A percentile compares a stretch with the other conserved stretches of the same genome.
Evolutionary conservation across 1,284 basidiomycete genomes (phyloP).

Genomic region (Fomes fomentarius): DNA sequence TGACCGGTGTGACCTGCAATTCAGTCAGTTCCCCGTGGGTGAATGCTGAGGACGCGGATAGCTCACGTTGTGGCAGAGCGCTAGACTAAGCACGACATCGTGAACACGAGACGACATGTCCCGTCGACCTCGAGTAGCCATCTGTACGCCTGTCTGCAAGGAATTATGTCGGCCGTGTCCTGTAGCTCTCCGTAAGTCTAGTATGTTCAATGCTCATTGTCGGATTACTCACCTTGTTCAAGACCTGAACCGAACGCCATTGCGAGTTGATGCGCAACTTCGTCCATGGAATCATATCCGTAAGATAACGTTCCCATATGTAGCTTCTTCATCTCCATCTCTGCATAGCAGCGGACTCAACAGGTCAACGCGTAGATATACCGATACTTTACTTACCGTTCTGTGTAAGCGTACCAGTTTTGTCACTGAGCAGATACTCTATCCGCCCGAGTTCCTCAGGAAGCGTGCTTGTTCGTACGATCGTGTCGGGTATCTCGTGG

Average conservation of each 20-base stretch:
- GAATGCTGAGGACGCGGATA: background rate
- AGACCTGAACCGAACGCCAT: conserved; percentile 73
- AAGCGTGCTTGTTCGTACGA: conserved; percentile 95
- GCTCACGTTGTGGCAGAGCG: conserved; percentile 93
- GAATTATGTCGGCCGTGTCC: conserved; percentile 52
- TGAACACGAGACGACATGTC: conserved; percentile 96
- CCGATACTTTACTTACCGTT: too few relatives aligned
- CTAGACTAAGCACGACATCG: conserved; percentile 92
- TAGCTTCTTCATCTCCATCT: conserved; percentile 99
- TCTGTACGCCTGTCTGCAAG: conserved; percentile 72
- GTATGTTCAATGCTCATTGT: too few relatives aligned
- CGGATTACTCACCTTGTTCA: conserved; percentile 52
- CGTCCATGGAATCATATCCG: conserved; percentile 97
- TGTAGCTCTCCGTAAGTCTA: conserved; percentile 20
- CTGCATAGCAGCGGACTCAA: conserved; percentile 42
- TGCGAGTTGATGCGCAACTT: conserved; percentile 88
- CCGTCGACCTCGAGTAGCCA: conserved; percentile 82
- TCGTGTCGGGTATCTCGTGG: conserved; percentile 90
- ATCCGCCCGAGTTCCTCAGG: conserved; percentile 97
- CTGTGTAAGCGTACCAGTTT: conserved; percentile 97
- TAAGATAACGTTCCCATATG: conserved; percentile 99
- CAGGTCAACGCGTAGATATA: too few relatives aligned
- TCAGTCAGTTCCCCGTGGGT: background rate
- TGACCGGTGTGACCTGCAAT: conserved; percentile 88
- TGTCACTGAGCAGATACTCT: conserved; percentile 95